phyloP scores from a whole-genome alignment of 176 grass and related monocot species.

The Hyparrhenia diplandra region DNA sequence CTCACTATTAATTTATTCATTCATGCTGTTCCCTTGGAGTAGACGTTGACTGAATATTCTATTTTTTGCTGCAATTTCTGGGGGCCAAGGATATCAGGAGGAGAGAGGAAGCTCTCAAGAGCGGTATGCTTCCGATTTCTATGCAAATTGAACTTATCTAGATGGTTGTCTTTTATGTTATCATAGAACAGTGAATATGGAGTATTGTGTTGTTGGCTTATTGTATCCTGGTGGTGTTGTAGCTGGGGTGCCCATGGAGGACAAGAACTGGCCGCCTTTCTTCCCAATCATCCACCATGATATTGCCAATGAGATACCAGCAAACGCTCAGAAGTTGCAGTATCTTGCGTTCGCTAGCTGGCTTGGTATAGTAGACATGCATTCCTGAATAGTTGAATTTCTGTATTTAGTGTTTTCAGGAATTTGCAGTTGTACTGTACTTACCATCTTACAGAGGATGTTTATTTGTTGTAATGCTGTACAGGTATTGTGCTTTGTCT shows the following conservation, averaged over 20 bases:
- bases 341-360: slow-evolving; percentile 88
- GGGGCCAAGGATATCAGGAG: slow-evolving; percentile 65
- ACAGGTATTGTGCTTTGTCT: slow-evolving; percentile 88
- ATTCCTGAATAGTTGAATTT: background rate
- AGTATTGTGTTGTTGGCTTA: background rate
- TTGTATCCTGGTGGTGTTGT: background rate
- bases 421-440: background rate
- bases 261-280: slow-evolving; percentile 86
- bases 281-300: slow-evolving; percentile 93
- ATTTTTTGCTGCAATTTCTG: slow-evolving; percentile 13
- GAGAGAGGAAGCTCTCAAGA: slow-evolving; percentile 68
- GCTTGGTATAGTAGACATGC: slow-evolving; percentile 56
- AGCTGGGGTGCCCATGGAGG: slow-evolving; percentile 69
- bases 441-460: background rate
- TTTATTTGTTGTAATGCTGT: slow-evolving; percentile 25
- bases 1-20: background rate
- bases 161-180: background rate
- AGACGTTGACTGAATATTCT: background rate
- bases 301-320: slow-evolving; percentile 86
- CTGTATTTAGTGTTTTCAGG: background rate
- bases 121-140: slow-evolving; percentile 31
- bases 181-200: background rate
- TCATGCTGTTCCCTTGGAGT: too few species aligned
- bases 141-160: background rate
- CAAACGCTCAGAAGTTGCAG: slow-evolving; percentile 76